phyloP scores from a whole-genome alignment of 1,139 yeast genomes.

The Candida glucosophila region DNA sequence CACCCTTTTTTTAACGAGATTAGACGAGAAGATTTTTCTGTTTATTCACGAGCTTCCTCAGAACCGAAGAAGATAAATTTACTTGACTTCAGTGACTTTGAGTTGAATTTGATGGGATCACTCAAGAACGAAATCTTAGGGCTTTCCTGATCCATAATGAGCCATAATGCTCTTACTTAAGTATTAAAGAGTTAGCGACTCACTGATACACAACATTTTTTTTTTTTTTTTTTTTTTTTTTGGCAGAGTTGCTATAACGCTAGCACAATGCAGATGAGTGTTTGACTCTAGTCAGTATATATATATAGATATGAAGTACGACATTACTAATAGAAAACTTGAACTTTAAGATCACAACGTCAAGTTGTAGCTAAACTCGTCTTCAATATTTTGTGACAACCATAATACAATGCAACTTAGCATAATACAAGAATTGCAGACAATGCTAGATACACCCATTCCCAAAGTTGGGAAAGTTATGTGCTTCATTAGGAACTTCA shows the following conservation, averaged over 20 bases:
- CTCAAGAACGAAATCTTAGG: conserved; percentile 25
- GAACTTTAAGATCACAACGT: conserved; percentile 43
- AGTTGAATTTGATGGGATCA: conserved; percentile 41
- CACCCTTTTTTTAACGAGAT: conserved; percentile 68
- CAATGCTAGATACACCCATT: conserved; percentile 88
- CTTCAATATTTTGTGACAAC: conserved; percentile 92
- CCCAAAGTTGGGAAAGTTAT: conserved; percentile 81
- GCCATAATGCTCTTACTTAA: conserved; percentile 1
- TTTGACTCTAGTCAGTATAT: too few relatives aligned
- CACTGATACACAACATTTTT: too few relatives aligned
- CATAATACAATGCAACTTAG: conserved; percentile 81
- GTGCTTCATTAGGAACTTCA: conserved; percentile 75
- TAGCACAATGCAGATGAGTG: too few relatives aligned
- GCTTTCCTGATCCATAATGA: neutral
- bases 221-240: too few relatives aligned
- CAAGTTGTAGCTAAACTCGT: conserved; percentile 86
- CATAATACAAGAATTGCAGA: conserved; percentile 74
- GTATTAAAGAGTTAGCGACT: too few relatives aligned
- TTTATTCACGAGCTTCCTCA: conserved; percentile 45
- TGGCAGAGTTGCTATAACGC: too few relatives aligned
- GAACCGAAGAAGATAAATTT: conserved; percentile 36
- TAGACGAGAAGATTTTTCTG: conserved; percentile 48
- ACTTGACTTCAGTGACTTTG: conserved; percentile 47
- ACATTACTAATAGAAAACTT: neutral
- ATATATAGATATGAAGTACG: too few relatives aligned